Conservation (phyloP, 129 eudicot species). For the Cynara cardunculus region DNA sequence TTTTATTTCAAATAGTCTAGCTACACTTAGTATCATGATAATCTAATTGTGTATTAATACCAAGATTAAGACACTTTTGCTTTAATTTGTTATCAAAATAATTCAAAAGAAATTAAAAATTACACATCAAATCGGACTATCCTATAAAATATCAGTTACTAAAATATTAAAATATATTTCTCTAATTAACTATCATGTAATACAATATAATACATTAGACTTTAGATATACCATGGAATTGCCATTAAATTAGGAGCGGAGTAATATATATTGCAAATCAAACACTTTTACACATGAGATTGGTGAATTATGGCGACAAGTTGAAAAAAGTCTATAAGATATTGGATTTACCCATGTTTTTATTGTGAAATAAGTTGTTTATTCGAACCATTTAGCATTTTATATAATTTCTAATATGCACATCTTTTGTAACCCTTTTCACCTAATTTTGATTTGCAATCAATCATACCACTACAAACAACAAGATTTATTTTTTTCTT, state of each 20-base stretch:
- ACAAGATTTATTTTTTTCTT: background rate
- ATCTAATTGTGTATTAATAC: too few relatives aligned
- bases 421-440: background rate
- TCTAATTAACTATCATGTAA: too few relatives aligned
- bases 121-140: background rate
- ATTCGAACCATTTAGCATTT: background rate
- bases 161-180: too few relatives aligned
- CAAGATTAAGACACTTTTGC: background rate
- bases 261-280: background rate
- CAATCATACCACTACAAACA: background rate
- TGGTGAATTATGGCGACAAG: background rate
- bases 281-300: background rate
- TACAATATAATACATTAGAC: background rate
- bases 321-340: background rate
- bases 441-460: background rate
- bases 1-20: too few relatives aligned
- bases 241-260: background rate
- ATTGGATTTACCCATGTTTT: background rate
- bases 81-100: background rate
- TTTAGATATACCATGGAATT: background rate
- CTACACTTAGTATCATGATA: too few relatives aligned
- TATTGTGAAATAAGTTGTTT: background rate
- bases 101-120: background rate
- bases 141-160: background rate
- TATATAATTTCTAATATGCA: background rate